Percentiles rank a stretch among this genome's conserved stretches.
Conservation (phyloP, 108 stramenopile species). For the Chaetoceros muelleri region DNA sequence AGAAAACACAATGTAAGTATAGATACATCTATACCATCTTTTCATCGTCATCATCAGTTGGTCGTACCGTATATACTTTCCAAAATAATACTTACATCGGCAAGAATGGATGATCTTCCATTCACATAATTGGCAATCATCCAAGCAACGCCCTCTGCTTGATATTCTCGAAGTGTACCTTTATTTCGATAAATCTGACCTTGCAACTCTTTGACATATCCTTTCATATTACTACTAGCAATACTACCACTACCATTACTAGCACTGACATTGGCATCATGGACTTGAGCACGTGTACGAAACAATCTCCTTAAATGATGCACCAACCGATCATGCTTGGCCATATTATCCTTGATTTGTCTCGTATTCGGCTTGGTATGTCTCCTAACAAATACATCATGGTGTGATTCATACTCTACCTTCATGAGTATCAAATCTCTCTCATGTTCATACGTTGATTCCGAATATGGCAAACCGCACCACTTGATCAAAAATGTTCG, state of each 20-base stretch:
- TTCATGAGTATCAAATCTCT: slow-evolving; percentile 49
- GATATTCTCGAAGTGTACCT: slow-evolving; percentile 79
- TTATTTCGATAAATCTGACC: background rate
- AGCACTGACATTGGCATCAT: background rate
- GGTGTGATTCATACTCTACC: slow-evolving; percentile 63
- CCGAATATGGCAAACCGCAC: slow-evolving; percentile 69
- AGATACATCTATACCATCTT: too few species aligned
- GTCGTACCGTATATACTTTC: slow-evolving; percentile 68
- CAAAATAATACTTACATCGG: slow-evolving; percentile 95
- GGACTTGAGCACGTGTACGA: slow-evolving; percentile 37
- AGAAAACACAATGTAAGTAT: background rate
- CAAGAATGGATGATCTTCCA: slow-evolving; percentile 87
- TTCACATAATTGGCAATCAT: slow-evolving; percentile 92
- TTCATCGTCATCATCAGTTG: too few species aligned
- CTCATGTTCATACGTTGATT: slow-evolving; percentile 88
- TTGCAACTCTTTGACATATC: slow-evolving; percentile 1
- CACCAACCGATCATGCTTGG: slow-evolving; percentile 52
- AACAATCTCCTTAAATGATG: slow-evolving; percentile 62
- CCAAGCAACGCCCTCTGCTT: slow-evolving; percentile 96
- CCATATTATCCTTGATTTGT: slow-evolving; percentile 16
- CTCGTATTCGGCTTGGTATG: slow-evolving; percentile 44
- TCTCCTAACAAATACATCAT: slow-evolving; percentile 74
- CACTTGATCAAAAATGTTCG: slow-evolving; percentile 82
- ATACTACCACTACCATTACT: too few species aligned
- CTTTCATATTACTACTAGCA: too few species aligned